These are phyloP conservation scores for Lycium barbarum DNA, from an alignment of 257 asterid genomes.

Conservation along the genomic window DNA sequence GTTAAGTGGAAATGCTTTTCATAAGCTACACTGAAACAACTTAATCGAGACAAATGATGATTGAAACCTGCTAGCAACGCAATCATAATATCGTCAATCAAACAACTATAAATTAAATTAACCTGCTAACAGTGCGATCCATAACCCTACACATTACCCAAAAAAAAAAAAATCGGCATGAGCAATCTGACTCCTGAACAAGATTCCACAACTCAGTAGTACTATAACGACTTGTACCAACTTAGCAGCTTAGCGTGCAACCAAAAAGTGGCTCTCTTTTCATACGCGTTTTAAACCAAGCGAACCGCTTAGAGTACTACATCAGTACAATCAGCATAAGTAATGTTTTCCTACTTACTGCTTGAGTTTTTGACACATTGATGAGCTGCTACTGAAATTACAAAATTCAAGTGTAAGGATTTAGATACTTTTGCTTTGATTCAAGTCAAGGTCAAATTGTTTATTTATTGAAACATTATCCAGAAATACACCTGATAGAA, in stretches of 20 bases:
- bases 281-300: too few species aligned
- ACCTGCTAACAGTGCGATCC: too few species aligned
- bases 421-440: background rate
- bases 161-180: background rate
- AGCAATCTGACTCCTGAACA: background rate
- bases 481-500: background rate
- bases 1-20: background rate
- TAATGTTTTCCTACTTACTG: background rate
- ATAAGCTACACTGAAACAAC: background rate
- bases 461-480: background rate
- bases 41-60: background rate
- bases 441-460: background rate
- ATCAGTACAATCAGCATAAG: slow-evolving; percentile 9
- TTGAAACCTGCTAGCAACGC: background rate
- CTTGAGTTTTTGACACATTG: background rate
- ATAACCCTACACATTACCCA: background rate
- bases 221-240: background rate
- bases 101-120: background rate
- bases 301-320: too few species aligned
- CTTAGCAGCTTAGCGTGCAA: background rate
- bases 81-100: background rate
- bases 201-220: background rate
- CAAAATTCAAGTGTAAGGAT: background rate
- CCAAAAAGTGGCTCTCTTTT: background rate
- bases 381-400: background rate